These are phyloP conservation scores for Tricladium varicosporioides DNA, from an alignment of 2,329 filamentous ascomycete species.

Conservation along the genomic window DNA sequence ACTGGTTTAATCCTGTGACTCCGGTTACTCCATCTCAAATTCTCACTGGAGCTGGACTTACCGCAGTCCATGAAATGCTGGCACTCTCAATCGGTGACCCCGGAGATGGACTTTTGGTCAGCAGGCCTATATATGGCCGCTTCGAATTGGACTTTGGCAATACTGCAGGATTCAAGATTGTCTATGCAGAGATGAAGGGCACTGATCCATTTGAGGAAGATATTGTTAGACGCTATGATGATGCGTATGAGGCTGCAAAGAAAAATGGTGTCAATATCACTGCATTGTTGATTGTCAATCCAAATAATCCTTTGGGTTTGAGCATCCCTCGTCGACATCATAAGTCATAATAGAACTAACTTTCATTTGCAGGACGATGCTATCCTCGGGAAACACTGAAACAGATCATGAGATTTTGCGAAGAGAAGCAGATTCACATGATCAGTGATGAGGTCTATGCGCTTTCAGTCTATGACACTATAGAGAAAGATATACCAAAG, in stretches of 20 bases:
- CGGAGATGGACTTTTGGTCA: constrained; percentile 46
- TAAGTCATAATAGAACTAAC: constrained; percentile 37
- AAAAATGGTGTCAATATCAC: constrained; percentile 35
- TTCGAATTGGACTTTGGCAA: constrained; percentile 49
- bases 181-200: constrained; percentile 36
- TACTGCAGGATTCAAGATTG: constrained; percentile 38
- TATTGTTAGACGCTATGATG: constrained; percentile 35
- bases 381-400: constrained; percentile 27
- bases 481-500: constrained; percentile 8
- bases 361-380: constrained; percentile 12
- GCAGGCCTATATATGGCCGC: constrained; percentile 45
- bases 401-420: constrained; percentile 39
- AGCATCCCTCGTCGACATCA: constrained; percentile 35
- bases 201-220: constrained; percentile 39
- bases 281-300: constrained; percentile 40
- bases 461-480: constrained; percentile 41
- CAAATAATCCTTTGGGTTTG: constrained; percentile 35
- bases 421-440: constrained; percentile 43
- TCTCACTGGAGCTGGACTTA: constrained; percentile 41
- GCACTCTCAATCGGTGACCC: constrained; percentile 41
- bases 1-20: constrained; percentile 37
- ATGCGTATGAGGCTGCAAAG: not conserved
- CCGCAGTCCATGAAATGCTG: constrained; percentile 42
- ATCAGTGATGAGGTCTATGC: constrained; percentile 52
- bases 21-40: constrained; percentile 38